Evolutionary conservation across 805 yeast species (phyloP), one percentile per base, ranked within the genome.

Genomic region (Grigorovia jiainica): DNA sequence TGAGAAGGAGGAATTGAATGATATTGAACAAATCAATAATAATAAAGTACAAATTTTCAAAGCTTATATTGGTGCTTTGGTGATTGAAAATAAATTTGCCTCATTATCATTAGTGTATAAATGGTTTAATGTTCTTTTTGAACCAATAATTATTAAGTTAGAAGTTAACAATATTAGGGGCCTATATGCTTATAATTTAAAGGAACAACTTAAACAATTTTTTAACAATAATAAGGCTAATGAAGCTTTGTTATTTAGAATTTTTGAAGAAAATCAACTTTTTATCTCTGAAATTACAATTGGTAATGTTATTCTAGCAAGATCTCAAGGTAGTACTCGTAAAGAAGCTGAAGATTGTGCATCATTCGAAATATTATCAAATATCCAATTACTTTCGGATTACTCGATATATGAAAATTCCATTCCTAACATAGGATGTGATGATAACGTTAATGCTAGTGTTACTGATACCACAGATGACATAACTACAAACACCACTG

Each of bases 11-110:
- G n/a, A n/a, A 7, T 6, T 60, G 63, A 27, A 79, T 18, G 60
- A 64, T 27, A 77, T 80, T 4, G 72, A 69, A 42, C 71, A 71
- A 47, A 85, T 11, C 15, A 10, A 85, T 54, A 65, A n/a, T n/a
- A n/a, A n/a, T n/a, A n/a, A n/a, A n/a, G n/a, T 79, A 6, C 96
- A 87, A 65, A 74, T 81, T 1, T 81, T 87, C 54, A 96, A 89
- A 60, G 95, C 96, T 0, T 87, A 87, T 51, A 69, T 89, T 34
- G 96, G 95, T 1, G 97, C 89, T 0, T 60, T 87, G 25, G 46
- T 49, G 2, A 59, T 73, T 15, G 89, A 82, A 47, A 45, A 57
- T 68, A 21, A 50, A 57, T 0, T 40, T 48, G 7, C 70, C 55
- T 1, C 68, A 60, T 13, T 13, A 4, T 7, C 31, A 7, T 10